Conservation (phyloP, 1,284 basidiomycete genomes). For the Malassezia psittaci region DNA sequence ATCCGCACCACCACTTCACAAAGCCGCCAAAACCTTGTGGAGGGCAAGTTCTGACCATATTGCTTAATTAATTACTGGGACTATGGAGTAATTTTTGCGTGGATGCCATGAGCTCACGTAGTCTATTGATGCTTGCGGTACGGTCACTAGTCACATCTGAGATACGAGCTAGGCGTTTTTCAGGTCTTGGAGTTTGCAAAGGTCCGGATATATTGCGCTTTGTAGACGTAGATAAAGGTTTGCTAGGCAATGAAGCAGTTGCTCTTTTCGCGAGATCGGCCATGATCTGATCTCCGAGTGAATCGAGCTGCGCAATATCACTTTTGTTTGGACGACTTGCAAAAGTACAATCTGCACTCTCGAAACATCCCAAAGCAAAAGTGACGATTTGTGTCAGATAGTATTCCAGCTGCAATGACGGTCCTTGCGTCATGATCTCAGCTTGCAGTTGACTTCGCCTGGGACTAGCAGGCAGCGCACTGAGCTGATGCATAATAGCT, state of each 20-base stretch:
- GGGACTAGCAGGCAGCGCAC: neutral
- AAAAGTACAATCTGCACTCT: neutral
- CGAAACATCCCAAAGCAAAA: neutral
- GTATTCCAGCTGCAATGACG: neutral
- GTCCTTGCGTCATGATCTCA: neutral
- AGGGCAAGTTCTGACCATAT: neutral
- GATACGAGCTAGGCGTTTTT: too few relatives aligned
- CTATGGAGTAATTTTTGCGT: conserved; percentile 1
- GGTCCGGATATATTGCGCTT: too few relatives aligned
- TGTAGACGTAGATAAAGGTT: too few relatives aligned
- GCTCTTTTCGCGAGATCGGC: neutral
- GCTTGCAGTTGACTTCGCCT: conserved; percentile 3
- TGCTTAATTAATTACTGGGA: neutral
- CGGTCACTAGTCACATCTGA: neutral
- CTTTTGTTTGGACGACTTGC: neutral
- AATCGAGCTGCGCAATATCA: conserved; percentile 1
- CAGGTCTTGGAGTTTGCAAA: too few relatives aligned
- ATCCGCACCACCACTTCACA: neutral
- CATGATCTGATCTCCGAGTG: conserved; percentile 4
- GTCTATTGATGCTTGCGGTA: neutral
- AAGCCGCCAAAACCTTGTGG: neutral
- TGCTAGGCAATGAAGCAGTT: too few relatives aligned
- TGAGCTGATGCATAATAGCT: conserved; percentile 9
- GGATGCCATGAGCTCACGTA: neutral
- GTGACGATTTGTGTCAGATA: neutral